Base-by-base conservation (phyloP, 2,329 filamentous ascomycete species). In the Dactylella cylindrospora region DNA sequence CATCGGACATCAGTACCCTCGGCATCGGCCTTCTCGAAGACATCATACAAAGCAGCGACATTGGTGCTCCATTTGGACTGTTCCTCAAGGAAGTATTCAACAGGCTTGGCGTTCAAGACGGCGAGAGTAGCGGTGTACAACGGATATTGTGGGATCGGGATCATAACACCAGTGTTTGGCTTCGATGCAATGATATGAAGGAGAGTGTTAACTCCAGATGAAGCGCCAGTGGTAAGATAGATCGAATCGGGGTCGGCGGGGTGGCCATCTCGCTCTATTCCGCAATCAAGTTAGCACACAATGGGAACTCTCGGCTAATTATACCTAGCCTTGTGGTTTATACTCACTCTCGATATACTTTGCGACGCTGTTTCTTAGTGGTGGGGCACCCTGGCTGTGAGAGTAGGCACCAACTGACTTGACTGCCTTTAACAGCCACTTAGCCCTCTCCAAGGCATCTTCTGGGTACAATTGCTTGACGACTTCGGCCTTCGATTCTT, bases 141-240 rank as follows among this genome's bases (percentile, higher is more conserved):
- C 19, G 93, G 93, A 74, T 98, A 98, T 75, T 98, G 93, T 5
- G 93, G 93, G 68, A 98, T 97, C 19, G 91, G 93, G 15, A 97
- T 85, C 65, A 98, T 83, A 52, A 98, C 82, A 62, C 93, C 93
- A 3, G 86, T 86, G 61, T 86, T 79, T 44, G 84, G 82, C 47
- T 79, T 78, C 46, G 87, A 82, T 76, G 89, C 94, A 73, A 98
- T 88, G 72, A 95, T 80, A 75, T 93, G 84, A 64, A 98, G 80
- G 66, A 97, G 83, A 9, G 90, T 95, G 78, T 90, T 95, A 66
- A 98, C 93, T 67, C 91, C 93, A 3, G 90, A 88, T 2, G 90
- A 96, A 65, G 93, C 93, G 70, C 93, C 93, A 19, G 82, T 88
- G 64, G 88, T 93, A 69, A 97, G 83, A 78, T 93, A 98, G 73